phyloP scores from a whole-genome alignment of 148 eudicot genomes.

The Chenopodium suecicum region DNA sequence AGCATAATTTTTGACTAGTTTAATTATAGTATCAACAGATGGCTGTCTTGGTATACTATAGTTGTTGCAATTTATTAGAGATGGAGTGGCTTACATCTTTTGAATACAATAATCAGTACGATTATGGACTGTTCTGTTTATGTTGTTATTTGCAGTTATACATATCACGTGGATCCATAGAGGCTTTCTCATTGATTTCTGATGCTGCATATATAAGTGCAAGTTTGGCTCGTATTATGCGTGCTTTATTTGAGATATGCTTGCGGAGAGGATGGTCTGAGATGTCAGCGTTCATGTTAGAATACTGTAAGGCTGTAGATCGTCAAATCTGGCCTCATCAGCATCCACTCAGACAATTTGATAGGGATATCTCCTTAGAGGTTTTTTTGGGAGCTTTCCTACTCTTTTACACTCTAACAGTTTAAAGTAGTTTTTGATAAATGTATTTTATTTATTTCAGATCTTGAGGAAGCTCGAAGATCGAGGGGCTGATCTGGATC shows the following conservation, averaged over 20 bases:
- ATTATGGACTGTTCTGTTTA: constrained; percentile 3
- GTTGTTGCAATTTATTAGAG: not conserved
- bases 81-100: not conserved
- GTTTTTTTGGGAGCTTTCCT: constrained; percentile 37
- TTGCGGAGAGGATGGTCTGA: constrained; percentile 99
- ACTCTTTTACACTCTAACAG: not conserved
- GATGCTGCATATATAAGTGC: constrained; percentile 99
- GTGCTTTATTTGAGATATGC: constrained; percentile 97
- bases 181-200: constrained; percentile 85
- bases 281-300: constrained; percentile 88
- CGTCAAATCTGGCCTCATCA: constrained; percentile 98
- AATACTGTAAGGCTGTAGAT: constrained; percentile 98
- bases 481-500: constrained; percentile 82
- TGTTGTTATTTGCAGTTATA: constrained; percentile 55
- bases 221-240: constrained; percentile 95
- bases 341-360: constrained; percentile 96
- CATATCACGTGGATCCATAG: constrained; percentile 88
- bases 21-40: not conserved
- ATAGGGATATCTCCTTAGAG: constrained; percentile 79
- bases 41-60: not conserved
- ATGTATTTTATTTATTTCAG: constrained; percentile 38
- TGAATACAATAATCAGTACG: constrained; percentile 1
- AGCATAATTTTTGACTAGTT: not conserved
- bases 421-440: not conserved
- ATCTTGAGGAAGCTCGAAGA: constrained; percentile 96